These are phyloP conservation scores for Eutrema heterophyllum DNA, from an alignment of 345 rosid species.

Conservation along the genomic window DNA sequence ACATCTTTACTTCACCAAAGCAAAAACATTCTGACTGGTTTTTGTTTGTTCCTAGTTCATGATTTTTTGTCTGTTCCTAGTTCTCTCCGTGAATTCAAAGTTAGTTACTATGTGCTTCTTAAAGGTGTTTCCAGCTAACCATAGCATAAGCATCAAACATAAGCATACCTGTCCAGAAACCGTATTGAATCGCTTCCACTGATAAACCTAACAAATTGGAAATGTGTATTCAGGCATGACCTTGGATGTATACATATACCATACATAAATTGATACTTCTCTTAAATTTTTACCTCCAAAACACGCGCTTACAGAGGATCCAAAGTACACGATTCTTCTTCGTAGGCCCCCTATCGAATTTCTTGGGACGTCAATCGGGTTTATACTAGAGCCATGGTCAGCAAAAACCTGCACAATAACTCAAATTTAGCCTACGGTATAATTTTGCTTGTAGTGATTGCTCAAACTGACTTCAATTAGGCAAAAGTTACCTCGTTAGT, in stretches of 20 bases:
- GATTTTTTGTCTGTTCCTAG: too few relatives aligned
- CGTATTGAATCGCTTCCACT: slow-evolving; percentile 59
- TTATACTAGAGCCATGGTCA: slow-evolving; percentile 73
- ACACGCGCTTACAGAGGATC: slow-evolving; percentile 71
- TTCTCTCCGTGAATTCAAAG: not conserved
- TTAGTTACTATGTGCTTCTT: not conserved
- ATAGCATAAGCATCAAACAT: not conserved
- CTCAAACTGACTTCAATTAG: not conserved
- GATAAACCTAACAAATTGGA: slow-evolving; percentile 49
- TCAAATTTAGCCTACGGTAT: not conserved
- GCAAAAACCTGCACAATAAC: slow-evolving; percentile 67
- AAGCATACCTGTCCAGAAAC: slow-evolving; percentile 77
- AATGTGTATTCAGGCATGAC: not conserved
- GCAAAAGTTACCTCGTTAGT: slow-evolving; percentile 51
- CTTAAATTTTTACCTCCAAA: slow-evolving; percentile 52
- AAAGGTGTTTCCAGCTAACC: not conserved
- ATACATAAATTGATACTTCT: not conserved
- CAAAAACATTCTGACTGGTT: not conserved
- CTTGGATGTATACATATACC: not conserved
- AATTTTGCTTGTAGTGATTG: not conserved
- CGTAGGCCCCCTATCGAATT: slow-evolving; percentile 60
- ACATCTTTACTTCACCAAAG: slow-evolving; percentile 1
- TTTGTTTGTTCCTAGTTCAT: too few relatives aligned
- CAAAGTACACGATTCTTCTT: slow-evolving; percentile 66
- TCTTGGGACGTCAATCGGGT: slow-evolving; percentile 69